A percentile compares a stretch with the other conserved stretches of the same genome.
Evolutionary conservation across 75 land plant genomes (phyloP).

Genomic region (Isoetes taiwanensis): DNA sequence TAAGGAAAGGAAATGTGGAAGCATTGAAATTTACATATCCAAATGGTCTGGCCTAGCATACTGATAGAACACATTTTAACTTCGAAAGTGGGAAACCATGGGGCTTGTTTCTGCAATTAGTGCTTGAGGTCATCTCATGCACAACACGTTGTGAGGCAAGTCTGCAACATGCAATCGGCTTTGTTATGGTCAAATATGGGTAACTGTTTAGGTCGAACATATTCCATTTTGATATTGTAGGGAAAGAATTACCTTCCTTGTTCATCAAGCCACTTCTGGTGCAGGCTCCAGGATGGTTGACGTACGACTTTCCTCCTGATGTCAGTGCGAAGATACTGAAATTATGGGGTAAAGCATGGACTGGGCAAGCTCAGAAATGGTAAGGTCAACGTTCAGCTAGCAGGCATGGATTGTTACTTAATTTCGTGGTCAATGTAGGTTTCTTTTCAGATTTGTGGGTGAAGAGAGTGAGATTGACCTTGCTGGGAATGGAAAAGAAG

Average conservation of each 20-base stretch:
- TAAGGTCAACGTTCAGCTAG: slow-evolving; percentile 5
- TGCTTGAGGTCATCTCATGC: too few species aligned
- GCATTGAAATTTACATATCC: too few species aligned
- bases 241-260: not conserved
- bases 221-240: not conserved
- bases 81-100: not conserved
- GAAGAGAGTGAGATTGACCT: slow-evolving; percentile 65
- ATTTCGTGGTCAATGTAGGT: slow-evolving; percentile 31
- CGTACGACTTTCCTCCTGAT: slow-evolving; percentile 74
- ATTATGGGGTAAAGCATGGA: slow-evolving; percentile 78
- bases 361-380: slow-evolving; percentile 92
- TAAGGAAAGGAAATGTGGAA: too few species aligned
- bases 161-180: too few species aligned
- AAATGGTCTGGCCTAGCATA: too few species aligned
- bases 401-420: not conserved
- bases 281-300: slow-evolving; percentile 79
- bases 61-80: not conserved
- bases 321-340: slow-evolving; percentile 61
- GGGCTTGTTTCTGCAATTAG: not conserved
- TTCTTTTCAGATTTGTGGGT: slow-evolving; percentile 56
- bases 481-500: slow-evolving; percentile 57
- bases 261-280: not conserved
- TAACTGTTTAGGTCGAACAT: not conserved
- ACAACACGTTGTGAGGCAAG: too few species aligned
- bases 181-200: not conserved